These are phyloP conservation scores for Thozetella sp. DNA, from an alignment of 495 filamentous ascomycete species.

Conservation along the genomic window DNA sequence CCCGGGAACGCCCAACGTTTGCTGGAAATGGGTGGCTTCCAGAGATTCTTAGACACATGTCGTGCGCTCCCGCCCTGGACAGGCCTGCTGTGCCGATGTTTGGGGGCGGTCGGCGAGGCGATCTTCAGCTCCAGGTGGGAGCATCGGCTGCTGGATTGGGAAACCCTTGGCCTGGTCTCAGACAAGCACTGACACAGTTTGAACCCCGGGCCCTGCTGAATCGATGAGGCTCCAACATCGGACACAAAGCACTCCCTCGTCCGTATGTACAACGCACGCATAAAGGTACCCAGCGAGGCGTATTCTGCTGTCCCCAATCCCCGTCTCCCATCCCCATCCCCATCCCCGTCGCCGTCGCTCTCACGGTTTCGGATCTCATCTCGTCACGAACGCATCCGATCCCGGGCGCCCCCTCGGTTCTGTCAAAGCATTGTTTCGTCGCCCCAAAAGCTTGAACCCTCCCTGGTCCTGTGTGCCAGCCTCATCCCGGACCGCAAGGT, in stretches of 20 bases:
- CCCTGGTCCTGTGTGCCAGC: not conserved
- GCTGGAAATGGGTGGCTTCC: no score
- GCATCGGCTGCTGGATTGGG: not conserved
- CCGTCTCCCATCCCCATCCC: not conserved
- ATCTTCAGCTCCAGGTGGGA: no score
- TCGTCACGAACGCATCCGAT: not conserved
- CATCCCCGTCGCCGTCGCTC: not conserved
- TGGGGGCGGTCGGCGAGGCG: not conserved
- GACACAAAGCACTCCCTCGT: not conserved
- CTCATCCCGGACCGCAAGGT: not conserved
- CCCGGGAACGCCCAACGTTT: no score
- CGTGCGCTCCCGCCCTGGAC: no score
- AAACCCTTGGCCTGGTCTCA: not conserved
- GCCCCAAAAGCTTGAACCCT: not conserved
- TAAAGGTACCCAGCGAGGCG: not conserved
- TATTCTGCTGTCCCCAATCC: no score
- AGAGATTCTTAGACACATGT: no score
- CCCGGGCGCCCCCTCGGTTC: not conserved
- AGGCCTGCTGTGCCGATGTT: no score
- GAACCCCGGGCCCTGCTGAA: not conserved
- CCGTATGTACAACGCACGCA: not conserved
- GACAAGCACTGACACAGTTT: constrained; percentile 4
- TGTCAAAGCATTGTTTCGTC: constrained; percentile 1
- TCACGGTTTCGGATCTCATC: constrained; percentile 1
- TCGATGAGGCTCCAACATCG: not conserved